Conservation (phyloP, 1,284 basidiomycete species). For the Puccinia polysora region DNA sequence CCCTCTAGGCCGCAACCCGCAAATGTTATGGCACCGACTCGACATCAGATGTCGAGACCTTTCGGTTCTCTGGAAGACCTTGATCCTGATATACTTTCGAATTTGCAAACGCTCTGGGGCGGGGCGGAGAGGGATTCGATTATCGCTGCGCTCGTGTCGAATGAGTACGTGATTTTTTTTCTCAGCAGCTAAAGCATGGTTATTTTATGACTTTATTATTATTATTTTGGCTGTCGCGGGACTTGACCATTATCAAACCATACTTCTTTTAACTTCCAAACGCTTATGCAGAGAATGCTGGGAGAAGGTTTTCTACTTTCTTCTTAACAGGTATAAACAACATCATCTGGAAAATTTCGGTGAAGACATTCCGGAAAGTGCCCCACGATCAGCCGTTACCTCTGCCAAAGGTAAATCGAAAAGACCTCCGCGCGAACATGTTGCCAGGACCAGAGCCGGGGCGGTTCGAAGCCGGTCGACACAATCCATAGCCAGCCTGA, state of each 20-base stretch:
- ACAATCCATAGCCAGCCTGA: conserved; percentile 37
- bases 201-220: no score
- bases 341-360: conserved; percentile 64
- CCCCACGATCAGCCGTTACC: background rate
- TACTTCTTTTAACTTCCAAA: conserved; percentile 57
- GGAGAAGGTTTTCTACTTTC: conserved; percentile 88
- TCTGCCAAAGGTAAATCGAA: conserved; percentile 16
- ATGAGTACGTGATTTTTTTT: conserved; percentile 19
- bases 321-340: conserved; percentile 72
- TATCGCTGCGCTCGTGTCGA: conserved; percentile 59
- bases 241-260: background rate
- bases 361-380: conserved; percentile 60
- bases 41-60: conserved; percentile 66
- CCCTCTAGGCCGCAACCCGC: conserved; percentile 59
- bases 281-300: conserved; percentile 64
- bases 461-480: conserved; percentile 39
- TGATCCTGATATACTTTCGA: conserved; percentile 83
- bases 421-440: conserved; percentile 34
- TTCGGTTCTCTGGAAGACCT: conserved; percentile 64
- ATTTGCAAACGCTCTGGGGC: conserved; percentile 85
- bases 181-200: background rate
- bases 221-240: background rate
- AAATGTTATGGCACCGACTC: conserved; percentile 56
- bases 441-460: conserved; percentile 23
- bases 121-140: conserved; percentile 68